Conservation (phyloP, 2,329 filamentous ascomycete genomes). For the Colletotrichum kahawae region DNA sequence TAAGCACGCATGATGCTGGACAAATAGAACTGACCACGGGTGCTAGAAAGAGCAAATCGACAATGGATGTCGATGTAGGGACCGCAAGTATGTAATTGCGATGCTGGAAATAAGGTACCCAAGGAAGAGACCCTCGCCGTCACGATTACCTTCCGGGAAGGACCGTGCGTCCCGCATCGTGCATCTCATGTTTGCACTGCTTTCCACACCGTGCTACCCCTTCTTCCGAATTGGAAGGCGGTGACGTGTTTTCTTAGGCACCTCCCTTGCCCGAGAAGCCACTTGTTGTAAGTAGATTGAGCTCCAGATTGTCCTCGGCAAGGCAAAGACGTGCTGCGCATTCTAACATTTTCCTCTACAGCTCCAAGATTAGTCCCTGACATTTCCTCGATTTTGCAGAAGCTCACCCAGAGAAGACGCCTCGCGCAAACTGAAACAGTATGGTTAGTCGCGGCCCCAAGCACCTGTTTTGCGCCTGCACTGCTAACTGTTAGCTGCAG, state of each 20-base stretch:
- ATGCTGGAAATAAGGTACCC: background rate
- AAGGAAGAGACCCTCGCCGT: background rate
- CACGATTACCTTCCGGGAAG: background rate
- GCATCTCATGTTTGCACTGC: too few species aligned
- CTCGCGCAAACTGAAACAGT: background rate
- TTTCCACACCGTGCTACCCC: background rate
- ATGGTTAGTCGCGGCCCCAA: background rate
- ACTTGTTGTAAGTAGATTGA: background rate
- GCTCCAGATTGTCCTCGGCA: constrained; percentile 3
- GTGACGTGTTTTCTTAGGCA: background rate
- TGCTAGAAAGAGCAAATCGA: background rate
- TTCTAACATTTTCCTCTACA: background rate
- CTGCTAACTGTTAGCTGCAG: constrained; percentile 48
- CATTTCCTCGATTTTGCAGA: background rate
- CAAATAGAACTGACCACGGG: background rate
- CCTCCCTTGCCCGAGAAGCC: constrained; percentile 4
- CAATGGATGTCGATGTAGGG: background rate
- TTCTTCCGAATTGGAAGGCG: constrained; percentile 7
- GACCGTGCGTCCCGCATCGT: background rate
- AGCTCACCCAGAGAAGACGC: background rate
- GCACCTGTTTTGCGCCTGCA: background rate
- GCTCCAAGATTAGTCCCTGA: background rate
- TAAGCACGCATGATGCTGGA: background rate
- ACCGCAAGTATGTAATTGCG: too few species aligned
- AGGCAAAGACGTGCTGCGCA: background rate